Evolutionary conservation across 352 stramenopile genomes (phyloP).

Genomic region (Pseudoperonospora humuli): DNA sequence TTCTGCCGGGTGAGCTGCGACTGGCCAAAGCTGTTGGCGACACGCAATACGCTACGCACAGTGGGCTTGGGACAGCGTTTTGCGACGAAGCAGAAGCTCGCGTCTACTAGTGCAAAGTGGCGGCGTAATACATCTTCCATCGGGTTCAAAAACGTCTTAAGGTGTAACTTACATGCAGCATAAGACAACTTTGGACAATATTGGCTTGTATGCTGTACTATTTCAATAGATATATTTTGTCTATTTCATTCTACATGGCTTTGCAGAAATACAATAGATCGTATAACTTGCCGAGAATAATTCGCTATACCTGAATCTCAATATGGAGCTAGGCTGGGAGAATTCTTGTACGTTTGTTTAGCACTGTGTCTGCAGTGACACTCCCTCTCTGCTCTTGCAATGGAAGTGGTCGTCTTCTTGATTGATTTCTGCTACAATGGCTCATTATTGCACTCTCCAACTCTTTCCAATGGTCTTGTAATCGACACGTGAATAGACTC

Average conservation of each 20-base stretch:
- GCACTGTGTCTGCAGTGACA: not conserved
- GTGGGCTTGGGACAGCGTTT: constrained; percentile 35
- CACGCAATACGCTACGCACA: constrained; percentile 45
- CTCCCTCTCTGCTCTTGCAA: not conserved
- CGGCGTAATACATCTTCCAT: constrained; percentile 9
- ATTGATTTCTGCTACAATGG: not conserved
- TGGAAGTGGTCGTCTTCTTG: not conserved
- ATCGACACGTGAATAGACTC: constrained; percentile 18
- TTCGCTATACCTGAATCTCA: no score
- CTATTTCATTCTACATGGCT: not conserved
- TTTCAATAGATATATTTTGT: not conserved
- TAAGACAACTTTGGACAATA: no score
- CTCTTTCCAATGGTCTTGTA: constrained; percentile 3
- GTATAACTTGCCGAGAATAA: no score
- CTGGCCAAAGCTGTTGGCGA: constrained; percentile 53
- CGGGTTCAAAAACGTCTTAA: not conserved
- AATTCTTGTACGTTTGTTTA: constrained; percentile 59
- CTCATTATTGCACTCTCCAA: constrained; percentile 3
- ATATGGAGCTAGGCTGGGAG: constrained; percentile 65
- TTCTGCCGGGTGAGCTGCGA: constrained; percentile 28
- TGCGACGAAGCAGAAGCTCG: constrained; percentile 56
- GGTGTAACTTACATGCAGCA: no score
- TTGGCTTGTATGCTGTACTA: not conserved
- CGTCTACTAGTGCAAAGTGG: constrained; percentile 64
- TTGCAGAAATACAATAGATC: no score